These are phyloP conservation scores for Crithidia fasciculata DNA, from an alignment of 208 protist genomes.

Conservation along the genomic window DNA sequence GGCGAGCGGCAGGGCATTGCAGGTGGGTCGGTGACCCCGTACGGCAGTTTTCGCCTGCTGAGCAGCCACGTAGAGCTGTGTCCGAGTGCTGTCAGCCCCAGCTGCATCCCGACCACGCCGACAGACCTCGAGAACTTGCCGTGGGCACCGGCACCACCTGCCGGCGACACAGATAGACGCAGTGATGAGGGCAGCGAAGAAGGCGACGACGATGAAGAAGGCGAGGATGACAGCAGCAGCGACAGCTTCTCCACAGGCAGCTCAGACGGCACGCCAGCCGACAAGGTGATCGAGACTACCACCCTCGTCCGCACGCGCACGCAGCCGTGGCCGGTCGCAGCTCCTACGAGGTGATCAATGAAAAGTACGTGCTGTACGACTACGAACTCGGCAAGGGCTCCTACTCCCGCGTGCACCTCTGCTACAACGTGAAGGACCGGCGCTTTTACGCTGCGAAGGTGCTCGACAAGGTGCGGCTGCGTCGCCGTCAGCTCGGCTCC, in stretches of 20 bases:
- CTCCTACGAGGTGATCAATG: constrained; percentile 55
- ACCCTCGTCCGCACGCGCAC: constrained; percentile 5
- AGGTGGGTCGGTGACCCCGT: constrained; percentile 7
- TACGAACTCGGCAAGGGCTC: constrained; percentile 63
- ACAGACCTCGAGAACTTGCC: constrained; percentile 8
- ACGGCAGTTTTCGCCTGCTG: constrained; percentile 22
- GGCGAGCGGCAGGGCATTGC: not conserved
- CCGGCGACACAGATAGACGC: no score
- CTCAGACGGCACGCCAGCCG: not conserved
- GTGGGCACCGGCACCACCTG: no score
- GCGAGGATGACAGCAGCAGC: not conserved
- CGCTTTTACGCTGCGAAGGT: constrained; percentile 70
- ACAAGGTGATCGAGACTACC: constrained; percentile 26
- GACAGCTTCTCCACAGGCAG: no score
- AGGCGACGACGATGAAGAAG: not conserved
- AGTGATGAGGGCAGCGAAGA: not conserved
- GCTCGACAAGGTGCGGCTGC: constrained; percentile 45
- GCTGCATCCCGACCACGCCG: constrained; percentile 26
- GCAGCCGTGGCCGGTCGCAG: constrained; percentile 4
- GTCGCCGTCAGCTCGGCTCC: constrained; percentile 38
- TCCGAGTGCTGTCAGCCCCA: constrained; percentile 14
- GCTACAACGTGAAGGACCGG: constrained; percentile 48
- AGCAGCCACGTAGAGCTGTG: constrained; percentile 13
- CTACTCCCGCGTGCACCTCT: constrained; percentile 69
- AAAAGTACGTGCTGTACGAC: constrained; percentile 73